Evolutionary conservation across 805 yeast genomes (phyloP).

Genomic region (Candida maesae): DNA sequence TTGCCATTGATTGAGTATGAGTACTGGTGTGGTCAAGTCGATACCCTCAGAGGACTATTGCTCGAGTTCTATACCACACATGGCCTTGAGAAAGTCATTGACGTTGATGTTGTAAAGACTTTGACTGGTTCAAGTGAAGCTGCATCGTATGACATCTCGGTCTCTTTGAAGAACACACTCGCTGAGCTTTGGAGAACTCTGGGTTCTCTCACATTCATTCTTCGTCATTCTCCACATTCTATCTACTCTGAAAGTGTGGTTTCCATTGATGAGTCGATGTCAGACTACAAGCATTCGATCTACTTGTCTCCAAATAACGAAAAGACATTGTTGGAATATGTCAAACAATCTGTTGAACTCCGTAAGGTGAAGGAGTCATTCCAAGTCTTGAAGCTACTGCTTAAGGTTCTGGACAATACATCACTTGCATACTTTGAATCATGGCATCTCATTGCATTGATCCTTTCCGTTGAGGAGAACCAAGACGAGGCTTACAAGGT

Average conservation of each 20-base stretch:
- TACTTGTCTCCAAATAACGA: conserved; percentile 8
- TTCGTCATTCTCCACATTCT: conserved; percentile 10
- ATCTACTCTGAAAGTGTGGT: conserved; percentile 5
- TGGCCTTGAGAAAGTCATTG: conserved; percentile 4
- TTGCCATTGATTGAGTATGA: conserved; percentile 10
- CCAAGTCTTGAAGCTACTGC: conserved; percentile 42
- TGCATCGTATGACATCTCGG: conserved; percentile 1
- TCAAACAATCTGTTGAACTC: conserved; percentile 43
- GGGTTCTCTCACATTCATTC: conserved; percentile 12
- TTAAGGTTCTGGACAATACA: conserved; percentile 28
- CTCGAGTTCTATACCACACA: conserved; percentile 11
- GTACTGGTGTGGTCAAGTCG: conserved; percentile 9
- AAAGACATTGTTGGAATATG: conserved; percentile 37
- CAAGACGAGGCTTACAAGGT: conserved; percentile 53
- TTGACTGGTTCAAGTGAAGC: background rate
- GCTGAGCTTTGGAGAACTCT: conserved; percentile 17
- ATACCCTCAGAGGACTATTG: conserved; percentile 12
- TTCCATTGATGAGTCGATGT: conserved; percentile 2
- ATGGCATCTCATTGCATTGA: conserved; percentile 63
- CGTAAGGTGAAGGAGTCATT: conserved; percentile 41
- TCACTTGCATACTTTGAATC: conserved; percentile 49
- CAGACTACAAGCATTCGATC: conserved; percentile 17
- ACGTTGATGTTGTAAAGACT: conserved; percentile 3
- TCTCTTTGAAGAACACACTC: conserved; percentile 2
- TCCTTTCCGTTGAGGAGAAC: conserved; percentile 60